A percentile compares a stretch with the other conserved stretches of the same genome.
Evolutionary conservation across 371 early-diverging fungal genomes (phyloP).

Genomic region (Saksenaea oblongispora): DNA sequence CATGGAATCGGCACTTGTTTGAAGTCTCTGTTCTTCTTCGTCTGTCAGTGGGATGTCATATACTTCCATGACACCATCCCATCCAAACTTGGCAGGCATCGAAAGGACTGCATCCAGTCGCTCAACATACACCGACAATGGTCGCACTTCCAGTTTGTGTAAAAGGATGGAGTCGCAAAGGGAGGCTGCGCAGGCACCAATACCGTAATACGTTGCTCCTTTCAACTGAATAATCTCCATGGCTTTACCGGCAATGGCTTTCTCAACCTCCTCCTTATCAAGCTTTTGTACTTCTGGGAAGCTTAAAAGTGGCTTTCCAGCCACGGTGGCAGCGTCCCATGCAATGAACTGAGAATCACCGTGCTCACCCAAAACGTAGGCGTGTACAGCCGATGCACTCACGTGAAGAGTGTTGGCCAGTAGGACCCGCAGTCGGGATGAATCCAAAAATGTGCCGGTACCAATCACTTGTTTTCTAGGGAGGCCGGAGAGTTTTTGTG

Average conservation of each 20-base stretch:
- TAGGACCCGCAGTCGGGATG: constrained; percentile 70
- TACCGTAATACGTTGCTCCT: constrained; percentile 88
- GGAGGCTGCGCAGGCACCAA: constrained; percentile 78
- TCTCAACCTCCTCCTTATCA: constrained; percentile 55
- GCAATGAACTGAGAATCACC: constrained; percentile 86
- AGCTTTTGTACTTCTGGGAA: constrained; percentile 63
- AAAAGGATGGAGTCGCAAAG: constrained; percentile 69
- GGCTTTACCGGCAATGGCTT: constrained; percentile 70
- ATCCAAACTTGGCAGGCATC: constrained; percentile 74
- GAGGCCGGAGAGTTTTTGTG: constrained; percentile 78
- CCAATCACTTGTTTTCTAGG: constrained; percentile 83
- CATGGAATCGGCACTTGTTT: constrained; percentile 32
- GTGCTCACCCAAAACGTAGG: constrained; percentile 86
- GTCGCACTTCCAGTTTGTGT: constrained; percentile 65
- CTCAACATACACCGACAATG: constrained; percentile 68
- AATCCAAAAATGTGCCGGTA: constrained; percentile 85
- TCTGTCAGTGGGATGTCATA: constrained; percentile 62
- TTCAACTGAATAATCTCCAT: constrained; percentile 85
- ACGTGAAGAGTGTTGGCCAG: constrained; percentile 64
- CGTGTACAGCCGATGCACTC: constrained; percentile 74
- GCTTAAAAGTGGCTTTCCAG: constrained; percentile 68
- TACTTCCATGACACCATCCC: constrained; percentile 66
- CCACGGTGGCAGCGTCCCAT: constrained; percentile 78
- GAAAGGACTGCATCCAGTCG: constrained; percentile 65
- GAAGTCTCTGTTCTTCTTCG: constrained; percentile 53